Base-by-base conservation (phyloP, 176 grass and related monocot genomes). In the Musa itinerans region DNA sequence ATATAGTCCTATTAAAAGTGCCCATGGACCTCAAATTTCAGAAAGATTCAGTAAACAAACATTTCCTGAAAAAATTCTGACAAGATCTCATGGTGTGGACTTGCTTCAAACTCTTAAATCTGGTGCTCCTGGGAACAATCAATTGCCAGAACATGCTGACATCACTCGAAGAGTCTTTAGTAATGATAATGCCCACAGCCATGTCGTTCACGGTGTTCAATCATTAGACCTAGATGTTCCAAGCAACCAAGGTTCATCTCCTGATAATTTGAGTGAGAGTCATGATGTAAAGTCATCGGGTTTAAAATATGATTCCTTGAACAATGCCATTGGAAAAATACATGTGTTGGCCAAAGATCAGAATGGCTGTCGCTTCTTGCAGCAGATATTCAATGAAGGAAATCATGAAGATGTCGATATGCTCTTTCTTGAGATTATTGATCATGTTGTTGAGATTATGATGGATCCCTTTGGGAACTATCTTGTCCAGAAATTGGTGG, bases 391-490 rank as follows among this genome's bases (percentile, higher is more conserved):
- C 69, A 79, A 76, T 19, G 88, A 91, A 78, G 90, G 88, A 63
- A 89, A 73, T 64, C 23, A 71, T 29, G 78, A 85, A 22, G 86
- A 98, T 72, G 54, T 82, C 48, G 72, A 89, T 59, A 91, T 84
- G 16, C 59, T 98, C 24, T 85, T 89, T 79, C 15, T 27, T 83
- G 90, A 81, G 76, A 85, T 89, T 48, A 86, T 84, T 79, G 75
- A 81, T 68, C 84, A 91, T 76, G 81, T 98, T 82, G 72, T 78
- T 84, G 86, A 98, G 26, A 83, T 98, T 58, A 91, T 91, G 82
- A 81, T 78, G 10, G 90, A 93, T 76, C 86, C 86, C 54, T 82
- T 78, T 68, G 94, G 86, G 24, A 90, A 93, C 69, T 91, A 89
- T 81, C 64, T 91, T 76, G 78, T 98, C 52, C 90, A 87, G 71